phyloP scores from a whole-genome alignment of 2,329 filamentous ascomycete species.

The Spiromastix sp. region DNA sequence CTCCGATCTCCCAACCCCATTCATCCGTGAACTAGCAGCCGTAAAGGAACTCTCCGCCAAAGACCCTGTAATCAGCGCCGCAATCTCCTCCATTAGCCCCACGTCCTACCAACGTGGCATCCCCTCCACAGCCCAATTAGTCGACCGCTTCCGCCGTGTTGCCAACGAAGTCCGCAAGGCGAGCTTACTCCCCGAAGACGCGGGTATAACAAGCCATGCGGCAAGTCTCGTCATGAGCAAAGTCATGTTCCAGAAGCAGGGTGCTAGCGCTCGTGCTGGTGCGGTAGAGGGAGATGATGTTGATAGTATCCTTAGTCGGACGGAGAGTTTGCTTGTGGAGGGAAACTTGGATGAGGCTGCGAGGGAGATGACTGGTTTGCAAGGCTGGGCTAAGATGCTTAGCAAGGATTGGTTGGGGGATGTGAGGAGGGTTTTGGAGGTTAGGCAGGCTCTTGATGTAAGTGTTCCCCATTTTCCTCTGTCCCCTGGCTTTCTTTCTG shows the following conservation, averaged over 20 bases:
- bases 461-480: too few relatives aligned
- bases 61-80: constrained; percentile 79
- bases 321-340: constrained; percentile 84
- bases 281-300: constrained; percentile 90
- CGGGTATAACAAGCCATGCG: constrained; percentile 87
- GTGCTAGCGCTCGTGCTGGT: constrained; percentile 63
- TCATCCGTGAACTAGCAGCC: constrained; percentile 84
- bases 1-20: constrained; percentile 64
- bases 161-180: constrained; percentile 90
- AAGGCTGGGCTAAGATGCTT: constrained; percentile 91
- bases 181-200: constrained; percentile 80
- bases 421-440: constrained; percentile 84
- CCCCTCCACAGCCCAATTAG: constrained; percentile 69
- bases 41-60: constrained; percentile 83
- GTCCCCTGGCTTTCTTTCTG: too few relatives aligned
- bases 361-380: constrained; percentile 84
- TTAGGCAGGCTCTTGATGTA: constrained; percentile 91
- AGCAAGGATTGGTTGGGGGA: constrained; percentile 90
- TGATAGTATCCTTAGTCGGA: constrained; percentile 82
- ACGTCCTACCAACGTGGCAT: constrained; percentile 87
- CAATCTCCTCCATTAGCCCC: constrained; percentile 94
- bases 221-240: constrained; percentile 85
- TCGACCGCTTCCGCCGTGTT: constrained; percentile 92
- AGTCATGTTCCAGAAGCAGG: constrained; percentile 91
- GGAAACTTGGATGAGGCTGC: constrained; percentile 85